Evolutionary conservation across 495 filamentous ascomycete genomes (phyloP).

Genomic region (Neurospora cerealis): DNA sequence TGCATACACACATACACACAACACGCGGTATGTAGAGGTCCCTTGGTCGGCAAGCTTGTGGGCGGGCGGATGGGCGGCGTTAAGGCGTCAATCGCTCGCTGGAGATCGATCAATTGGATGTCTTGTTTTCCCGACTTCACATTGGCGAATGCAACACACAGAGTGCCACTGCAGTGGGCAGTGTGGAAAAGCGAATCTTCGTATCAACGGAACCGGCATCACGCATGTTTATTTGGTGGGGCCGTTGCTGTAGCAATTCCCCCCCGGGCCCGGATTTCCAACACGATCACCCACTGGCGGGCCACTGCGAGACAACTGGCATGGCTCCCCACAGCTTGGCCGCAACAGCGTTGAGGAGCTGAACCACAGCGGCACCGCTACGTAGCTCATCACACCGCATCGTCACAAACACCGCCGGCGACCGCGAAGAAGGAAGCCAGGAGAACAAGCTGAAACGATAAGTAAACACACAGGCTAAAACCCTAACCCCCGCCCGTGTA

Average conservation of each 20-base stretch:
- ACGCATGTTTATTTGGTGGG: conserved; percentile 8
- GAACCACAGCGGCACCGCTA: background rate
- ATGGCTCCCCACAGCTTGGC: background rate
- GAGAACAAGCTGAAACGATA: background rate
- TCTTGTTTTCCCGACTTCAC: background rate
- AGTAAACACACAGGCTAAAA: background rate
- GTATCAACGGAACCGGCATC: background rate
- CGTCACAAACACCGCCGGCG: background rate
- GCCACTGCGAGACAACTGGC: background rate
- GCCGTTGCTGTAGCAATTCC: conserved; percentile 7
- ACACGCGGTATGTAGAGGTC: background rate
- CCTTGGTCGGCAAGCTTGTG: background rate
- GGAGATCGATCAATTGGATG: background rate
- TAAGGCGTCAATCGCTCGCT: background rate
- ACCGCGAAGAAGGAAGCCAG: background rate
- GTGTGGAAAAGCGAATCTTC: background rate
- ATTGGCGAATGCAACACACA: background rate
- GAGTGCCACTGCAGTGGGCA: background rate
- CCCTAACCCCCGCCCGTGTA: conserved; percentile 1
- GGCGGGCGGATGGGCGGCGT: background rate
- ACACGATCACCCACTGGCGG: background rate
- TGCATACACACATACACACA: background rate
- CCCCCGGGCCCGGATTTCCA: background rate
- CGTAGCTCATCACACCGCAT: background rate
- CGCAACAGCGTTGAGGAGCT: background rate